Evolutionary conservation across 2,329 filamentous ascomycete genomes (phyloP).

Genomic region (Diaporthe nobilis): DNA sequence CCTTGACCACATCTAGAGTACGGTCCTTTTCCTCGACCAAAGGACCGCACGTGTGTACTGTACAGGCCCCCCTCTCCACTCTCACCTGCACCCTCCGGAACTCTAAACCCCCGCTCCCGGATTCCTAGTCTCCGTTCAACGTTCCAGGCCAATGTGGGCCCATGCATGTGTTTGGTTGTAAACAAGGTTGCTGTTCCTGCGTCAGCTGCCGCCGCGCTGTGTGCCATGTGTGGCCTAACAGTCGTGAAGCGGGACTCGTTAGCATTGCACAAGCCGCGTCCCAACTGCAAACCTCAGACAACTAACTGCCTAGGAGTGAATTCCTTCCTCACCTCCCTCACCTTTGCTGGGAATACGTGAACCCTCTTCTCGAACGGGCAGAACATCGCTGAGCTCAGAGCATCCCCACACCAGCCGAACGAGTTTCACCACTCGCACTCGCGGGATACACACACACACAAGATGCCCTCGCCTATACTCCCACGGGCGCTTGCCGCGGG

Average conservation of each 20-base stretch:
- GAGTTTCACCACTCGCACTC: neutral
- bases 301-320: neutral
- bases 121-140: neutral
- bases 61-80: neutral
- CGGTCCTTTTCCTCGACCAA: neutral
- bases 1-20: no score
- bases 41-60: neutral
- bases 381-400: neutral
- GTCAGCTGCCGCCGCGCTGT: neutral
- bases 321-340: neutral
- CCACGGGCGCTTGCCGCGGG: constrained; percentile 49
- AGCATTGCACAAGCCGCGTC: neutral
- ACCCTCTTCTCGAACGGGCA: neutral
- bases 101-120: neutral
- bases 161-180: neutral
- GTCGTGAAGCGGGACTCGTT: neutral
- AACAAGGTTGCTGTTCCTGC: neutral
- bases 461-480: neutral
- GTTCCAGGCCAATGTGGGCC: neutral
- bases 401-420: neutral
- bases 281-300: neutral
- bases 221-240: no score
- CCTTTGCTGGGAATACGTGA: neutral
- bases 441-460: neutral
- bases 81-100: neutral